Percentiles rank a stretch among this genome's conserved stretches.
Evolutionary conservation across 306 rosid genomes (phyloP).

Genomic region (Pyrus communis): DNA sequence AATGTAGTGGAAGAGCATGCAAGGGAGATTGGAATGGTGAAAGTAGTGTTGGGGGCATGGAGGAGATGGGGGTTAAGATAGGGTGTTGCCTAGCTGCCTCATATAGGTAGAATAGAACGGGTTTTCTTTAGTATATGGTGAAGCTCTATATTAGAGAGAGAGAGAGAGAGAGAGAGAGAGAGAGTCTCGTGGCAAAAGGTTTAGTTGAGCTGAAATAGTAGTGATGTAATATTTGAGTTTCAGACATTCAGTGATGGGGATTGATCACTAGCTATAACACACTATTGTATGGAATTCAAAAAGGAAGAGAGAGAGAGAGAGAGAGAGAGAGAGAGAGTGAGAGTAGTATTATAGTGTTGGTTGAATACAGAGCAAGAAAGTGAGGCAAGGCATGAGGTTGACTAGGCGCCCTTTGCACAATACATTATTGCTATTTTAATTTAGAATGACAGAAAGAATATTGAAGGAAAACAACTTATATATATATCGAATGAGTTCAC

Average conservation of each 20-base stretch:
- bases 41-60: not conserved
- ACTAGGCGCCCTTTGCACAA: conserved; percentile 24
- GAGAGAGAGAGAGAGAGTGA: not conserved
- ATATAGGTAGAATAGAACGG: conserved; percentile 10
- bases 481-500: too few species aligned
- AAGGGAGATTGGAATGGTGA: not conserved
- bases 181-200: conserved; percentile 15
- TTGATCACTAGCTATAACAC: conserved; percentile 30
- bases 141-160: conserved; percentile 15
- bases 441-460: not conserved
- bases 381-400: conserved; percentile 37
- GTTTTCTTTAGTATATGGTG: conserved; percentile 28
- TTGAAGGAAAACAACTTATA: not conserved
- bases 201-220: conserved; percentile 31
- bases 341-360: conserved; percentile 25
- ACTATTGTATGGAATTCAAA: not conserved
- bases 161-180: not conserved
- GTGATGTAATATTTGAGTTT: conserved; percentile 17
- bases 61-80: conserved; percentile 12
- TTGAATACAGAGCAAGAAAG: conserved; percentile 46
- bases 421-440: not conserved
- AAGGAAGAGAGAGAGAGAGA: conserved; percentile 9
- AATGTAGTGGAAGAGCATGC: not conserved
- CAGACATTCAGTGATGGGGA: conserved; percentile 59
- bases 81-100: conserved; percentile 15